phyloP scores from a whole-genome alignment of 805 yeast species.

The Sungouiella blattae region DNA sequence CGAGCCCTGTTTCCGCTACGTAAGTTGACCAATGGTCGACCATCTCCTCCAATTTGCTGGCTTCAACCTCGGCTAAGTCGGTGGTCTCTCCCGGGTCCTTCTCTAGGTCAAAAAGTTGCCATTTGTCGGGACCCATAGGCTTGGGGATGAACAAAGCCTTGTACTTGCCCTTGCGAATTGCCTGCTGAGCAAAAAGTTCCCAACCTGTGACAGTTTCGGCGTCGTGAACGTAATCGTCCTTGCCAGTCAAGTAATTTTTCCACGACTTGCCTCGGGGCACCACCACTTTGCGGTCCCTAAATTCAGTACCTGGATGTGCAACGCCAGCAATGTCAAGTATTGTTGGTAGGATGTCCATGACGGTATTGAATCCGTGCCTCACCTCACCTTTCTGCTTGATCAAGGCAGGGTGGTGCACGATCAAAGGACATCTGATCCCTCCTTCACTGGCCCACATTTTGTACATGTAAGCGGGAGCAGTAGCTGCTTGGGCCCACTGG shows the following conservation, averaged over 20 bases:
- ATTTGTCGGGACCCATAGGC: conserved; percentile 44
- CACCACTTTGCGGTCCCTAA: conserved; percentile 43
- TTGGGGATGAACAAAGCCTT: conserved; percentile 48
- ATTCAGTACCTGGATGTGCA: conserved; percentile 38
- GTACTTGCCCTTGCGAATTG: conserved; percentile 47
- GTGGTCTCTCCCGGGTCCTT: conserved; percentile 50
- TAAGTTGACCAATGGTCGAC: conserved; percentile 49
- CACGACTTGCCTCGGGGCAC: conserved; percentile 46
- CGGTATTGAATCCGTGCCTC: conserved; percentile 45
- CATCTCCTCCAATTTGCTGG: conserved; percentile 38
- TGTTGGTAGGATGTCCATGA: conserved; percentile 60
- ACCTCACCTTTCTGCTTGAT: conserved; percentile 26
- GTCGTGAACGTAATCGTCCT: conserved; percentile 30
- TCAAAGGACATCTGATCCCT: conserved; percentile 55
- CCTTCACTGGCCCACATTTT: conserved; percentile 59
- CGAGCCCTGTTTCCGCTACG: conserved; percentile 49
- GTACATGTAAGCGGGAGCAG: conserved; percentile 52
- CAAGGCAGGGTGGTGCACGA: conserved; percentile 42
- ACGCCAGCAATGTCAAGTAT: conserved; percentile 48
- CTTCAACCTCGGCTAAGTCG: conserved; percentile 38
- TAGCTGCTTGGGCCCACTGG: conserved; percentile 62
- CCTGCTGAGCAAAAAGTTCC: conserved; percentile 58
- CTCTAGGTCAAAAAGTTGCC: conserved; percentile 39
- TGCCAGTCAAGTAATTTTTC: conserved; percentile 33
- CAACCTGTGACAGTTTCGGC: conserved; percentile 49